Evolutionary conservation across 805 yeast genomes (phyloP), one percentile per base, ranked within the genome.

Genomic region (Yamadazyma philogaea): DNA sequence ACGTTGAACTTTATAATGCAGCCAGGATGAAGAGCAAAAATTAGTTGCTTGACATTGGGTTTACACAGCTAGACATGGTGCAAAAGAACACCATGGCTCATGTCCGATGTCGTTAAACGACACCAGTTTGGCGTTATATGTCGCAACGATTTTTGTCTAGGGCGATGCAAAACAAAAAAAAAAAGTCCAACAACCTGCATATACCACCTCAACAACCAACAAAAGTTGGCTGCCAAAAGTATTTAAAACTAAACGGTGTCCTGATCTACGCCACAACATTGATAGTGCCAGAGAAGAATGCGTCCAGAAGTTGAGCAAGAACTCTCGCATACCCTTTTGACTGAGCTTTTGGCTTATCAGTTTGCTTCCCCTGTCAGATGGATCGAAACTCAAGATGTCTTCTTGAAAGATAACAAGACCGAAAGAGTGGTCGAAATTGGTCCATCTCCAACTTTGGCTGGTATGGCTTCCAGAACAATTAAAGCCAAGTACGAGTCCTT

Each of bases 331-430:
- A 83, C 87, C 53, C 76, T 93, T 52, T 77, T 93, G 63, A 89
- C 97, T 20, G 99, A 93, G 77, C 81, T 93, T 56, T 78, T 93
- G 71, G 98, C 99, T 42, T 93, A 90, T 72, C 99, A 93, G 70
- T 93, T 93, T 61, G 99, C 99, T 38, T 90, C 97, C 49, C 99
- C 99, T 37, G 99, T 93, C 52, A 83, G 98, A 78, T 93, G 99
- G 98, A 93, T 95, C 66, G 99, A 95, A 66, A 93, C 99, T 49
- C 99, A 93, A 71, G 99, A 93, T 73, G 98, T 93, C 45, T 86
- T 93, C 63, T 79, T 93, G 64, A 86, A 87, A 65, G 93, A 89
- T 56, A 84, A 81, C 79, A 89, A 91, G 70, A 85, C 97, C 48
- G 99, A 95, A 72, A 81, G 99, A 61, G 91, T 93, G 48, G 96